Evolutionary conservation across 139 green algal species (phyloP).

Genomic region (Chlamydomonas schloesseri): DNA sequence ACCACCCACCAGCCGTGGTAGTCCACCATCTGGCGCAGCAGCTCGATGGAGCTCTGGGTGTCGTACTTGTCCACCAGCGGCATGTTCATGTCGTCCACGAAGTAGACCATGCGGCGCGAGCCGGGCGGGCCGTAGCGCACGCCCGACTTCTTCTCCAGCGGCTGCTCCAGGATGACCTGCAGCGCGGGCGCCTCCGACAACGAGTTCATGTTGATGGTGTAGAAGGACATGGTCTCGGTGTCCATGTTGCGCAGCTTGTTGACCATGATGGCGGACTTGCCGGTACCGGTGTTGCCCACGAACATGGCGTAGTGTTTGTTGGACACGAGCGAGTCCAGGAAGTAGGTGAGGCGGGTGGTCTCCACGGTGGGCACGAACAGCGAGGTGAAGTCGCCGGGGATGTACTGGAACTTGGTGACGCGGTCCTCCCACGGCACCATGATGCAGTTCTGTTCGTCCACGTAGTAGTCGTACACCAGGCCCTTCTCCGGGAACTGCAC

Average conservation of each 20-base stretch:
- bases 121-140: slow-evolving; percentile 90
- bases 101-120: slow-evolving; percentile 82
- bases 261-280: slow-evolving; percentile 91
- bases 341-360: slow-evolving; percentile 86
- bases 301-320: slow-evolving; percentile 94
- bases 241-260: slow-evolving; percentile 91
- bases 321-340: slow-evolving; percentile 83
- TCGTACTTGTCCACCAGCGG: slow-evolving; percentile 95
- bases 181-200: slow-evolving; percentile 84
- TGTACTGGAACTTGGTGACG: slow-evolving; percentile 69
- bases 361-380: slow-evolving; percentile 94
- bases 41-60: slow-evolving; percentile 92
- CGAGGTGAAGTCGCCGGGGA: slow-evolving; percentile 58
- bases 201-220: slow-evolving; percentile 92
- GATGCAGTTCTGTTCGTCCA: slow-evolving; percentile 72
- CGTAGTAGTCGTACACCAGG: slow-evolving; percentile 93
- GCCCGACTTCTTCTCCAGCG: slow-evolving; percentile 88
- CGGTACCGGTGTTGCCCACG: slow-evolving; percentile 90
- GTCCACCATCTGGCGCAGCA: slow-evolving; percentile 90
- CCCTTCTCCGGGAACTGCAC: slow-evolving; percentile 81
- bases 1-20: slow-evolving; percentile 82
- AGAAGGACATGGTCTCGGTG: slow-evolving; percentile 72
- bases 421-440: slow-evolving; percentile 86
- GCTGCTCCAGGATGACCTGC: slow-evolving; percentile 83
- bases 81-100: slow-evolving; percentile 96